Percentiles rank a stretch among this genome's conserved stretches.
Conservation (phyloP, 768 basidiomycete genomes). For the Lactarius deliciosus region DNA sequence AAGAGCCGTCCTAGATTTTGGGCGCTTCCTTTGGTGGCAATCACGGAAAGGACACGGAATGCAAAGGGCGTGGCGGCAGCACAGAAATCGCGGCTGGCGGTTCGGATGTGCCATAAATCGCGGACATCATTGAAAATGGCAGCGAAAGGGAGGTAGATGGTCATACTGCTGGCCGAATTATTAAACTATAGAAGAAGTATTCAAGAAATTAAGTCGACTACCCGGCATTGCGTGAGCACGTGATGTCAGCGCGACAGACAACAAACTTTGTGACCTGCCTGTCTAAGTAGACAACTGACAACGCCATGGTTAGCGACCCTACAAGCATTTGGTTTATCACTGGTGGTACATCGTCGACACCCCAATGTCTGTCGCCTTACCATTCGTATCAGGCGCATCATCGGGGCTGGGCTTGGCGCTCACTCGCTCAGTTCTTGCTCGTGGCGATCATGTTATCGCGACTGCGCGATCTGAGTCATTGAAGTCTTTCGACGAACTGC, state of each 20-base stretch:
- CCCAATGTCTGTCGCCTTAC: background rate
- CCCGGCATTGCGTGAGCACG: too few relatives aligned
- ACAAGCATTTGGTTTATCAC: conserved; percentile 24
- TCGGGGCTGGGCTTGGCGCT: conserved; percentile 23
- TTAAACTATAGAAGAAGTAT: too few relatives aligned
- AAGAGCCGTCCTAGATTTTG: background rate
- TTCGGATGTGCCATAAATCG: background rate
- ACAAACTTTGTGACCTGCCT: background rate
- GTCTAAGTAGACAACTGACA: too few relatives aligned
- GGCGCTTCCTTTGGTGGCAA: background rate
- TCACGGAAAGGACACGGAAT: background rate
- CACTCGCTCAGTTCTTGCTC: conserved; percentile 12
- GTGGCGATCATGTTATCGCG: conserved; percentile 23
- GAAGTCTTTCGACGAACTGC: conserved; percentile 8
- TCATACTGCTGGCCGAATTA: too few relatives aligned
- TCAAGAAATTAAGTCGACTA: too few relatives aligned
- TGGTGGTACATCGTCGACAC: conserved; percentile 3
- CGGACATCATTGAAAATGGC: background rate
- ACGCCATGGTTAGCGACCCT: too few relatives aligned
- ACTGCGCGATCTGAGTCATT: conserved; percentile 3
- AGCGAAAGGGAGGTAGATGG: background rate
- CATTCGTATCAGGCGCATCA: conserved; percentile 10
- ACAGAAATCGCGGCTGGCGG: background rate
- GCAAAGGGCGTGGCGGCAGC: background rate
- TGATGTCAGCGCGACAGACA: too few relatives aligned